Conservation (phyloP, 768 basidiomycete genomes). For the Auricularia sp. region DNA sequence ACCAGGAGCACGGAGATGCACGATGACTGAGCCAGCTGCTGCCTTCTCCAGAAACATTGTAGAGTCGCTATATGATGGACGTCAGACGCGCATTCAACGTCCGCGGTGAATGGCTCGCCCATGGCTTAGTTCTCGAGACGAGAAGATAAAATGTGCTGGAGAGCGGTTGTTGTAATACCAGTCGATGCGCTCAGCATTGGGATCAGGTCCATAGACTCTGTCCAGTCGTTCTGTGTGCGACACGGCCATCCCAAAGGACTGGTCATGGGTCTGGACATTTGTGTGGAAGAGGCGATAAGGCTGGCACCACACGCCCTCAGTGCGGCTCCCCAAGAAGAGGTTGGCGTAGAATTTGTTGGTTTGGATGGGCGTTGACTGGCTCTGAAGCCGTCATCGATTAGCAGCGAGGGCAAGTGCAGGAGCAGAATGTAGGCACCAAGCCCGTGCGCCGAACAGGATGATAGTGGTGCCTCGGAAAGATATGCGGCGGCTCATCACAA, state of each 20-base stretch:
- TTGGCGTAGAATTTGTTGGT: slow-evolving; percentile 9
- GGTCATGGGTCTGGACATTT: neutral
- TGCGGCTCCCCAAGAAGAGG: slow-evolving; percentile 1
- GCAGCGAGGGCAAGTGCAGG: neutral
- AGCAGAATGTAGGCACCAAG: neutral
- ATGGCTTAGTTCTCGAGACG: neutral
- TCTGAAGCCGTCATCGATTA: neutral
- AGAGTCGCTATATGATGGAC: neutral
- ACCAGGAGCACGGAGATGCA: neutral
- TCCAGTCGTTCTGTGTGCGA: neutral
- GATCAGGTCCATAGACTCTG: slow-evolving; percentile 3
- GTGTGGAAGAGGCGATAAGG: slow-evolving; percentile 3
- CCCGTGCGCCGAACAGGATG: slow-evolving; percentile 3
- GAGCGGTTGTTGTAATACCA: slow-evolving; percentile 1
- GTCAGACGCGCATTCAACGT: no score
- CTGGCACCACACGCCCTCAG: slow-evolving; percentile 1
- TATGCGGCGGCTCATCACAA: neutral
- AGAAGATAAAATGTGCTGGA: neutral
- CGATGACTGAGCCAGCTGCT: neutral
- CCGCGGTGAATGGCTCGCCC: neutral
- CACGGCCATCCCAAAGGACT: slow-evolving; percentile 1
- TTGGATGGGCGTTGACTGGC: neutral
- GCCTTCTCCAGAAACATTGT: neutral
- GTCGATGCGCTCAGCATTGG: neutral
- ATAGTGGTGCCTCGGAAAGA: slow-evolving; percentile 2